Evolutionary conservation across 2,329 filamentous ascomycete species (phyloP), one percentile per base, ranked within the genome.

Genomic region (Chrysosphaeria jannelii): DNA sequence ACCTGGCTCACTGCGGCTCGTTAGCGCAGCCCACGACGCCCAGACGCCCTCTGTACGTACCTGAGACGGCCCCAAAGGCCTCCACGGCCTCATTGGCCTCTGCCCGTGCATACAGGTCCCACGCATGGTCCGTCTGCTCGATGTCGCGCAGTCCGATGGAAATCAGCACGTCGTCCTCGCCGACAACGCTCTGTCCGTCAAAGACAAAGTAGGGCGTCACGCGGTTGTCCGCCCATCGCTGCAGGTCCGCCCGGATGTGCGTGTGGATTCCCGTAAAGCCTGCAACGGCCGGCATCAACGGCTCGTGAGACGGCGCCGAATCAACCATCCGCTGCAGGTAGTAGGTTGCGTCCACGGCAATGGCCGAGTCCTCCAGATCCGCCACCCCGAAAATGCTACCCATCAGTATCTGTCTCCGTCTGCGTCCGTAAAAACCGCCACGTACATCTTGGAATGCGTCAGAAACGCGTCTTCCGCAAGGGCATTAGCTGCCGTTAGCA

Each of bases 201-300:
- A 97, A 97, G 24, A 97, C 56, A 42, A 97, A 93, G 31, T 88
- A 50, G 2, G 74, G 74, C n/a, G 52, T 61, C 24, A 89, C 67
- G 11, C 60, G 58, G 35, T 66, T 49, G 21, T 57, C 54, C 29
- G 62, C 59, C 53, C 85, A 75, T 28, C 52, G 50, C 29, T 70
- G 57, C 14, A 97, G 50, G 34, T 89, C 74, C 23, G 58, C 55
- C 39, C 74, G 62, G 31, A 97, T 68, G 36, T 70, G 68, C 32
- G 50, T 52, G 42, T 61, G 61, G 38, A 93, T 56, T 25, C 71
- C 71, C 29, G 81, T 85, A 29, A 81, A 57, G 27, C 85, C 85
- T 23, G 81, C 85, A 22, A 93, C 60, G 12, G 85, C 85, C 26
- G 78, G 65, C 16, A 93, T 58, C 16, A 97, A 64, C 20, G 81